Percentiles rank a stretch among this genome's conserved stretches.
phyloP scores from a whole-genome alignment of 169 alveolate species.

The Plasmodium vivax region DNA sequence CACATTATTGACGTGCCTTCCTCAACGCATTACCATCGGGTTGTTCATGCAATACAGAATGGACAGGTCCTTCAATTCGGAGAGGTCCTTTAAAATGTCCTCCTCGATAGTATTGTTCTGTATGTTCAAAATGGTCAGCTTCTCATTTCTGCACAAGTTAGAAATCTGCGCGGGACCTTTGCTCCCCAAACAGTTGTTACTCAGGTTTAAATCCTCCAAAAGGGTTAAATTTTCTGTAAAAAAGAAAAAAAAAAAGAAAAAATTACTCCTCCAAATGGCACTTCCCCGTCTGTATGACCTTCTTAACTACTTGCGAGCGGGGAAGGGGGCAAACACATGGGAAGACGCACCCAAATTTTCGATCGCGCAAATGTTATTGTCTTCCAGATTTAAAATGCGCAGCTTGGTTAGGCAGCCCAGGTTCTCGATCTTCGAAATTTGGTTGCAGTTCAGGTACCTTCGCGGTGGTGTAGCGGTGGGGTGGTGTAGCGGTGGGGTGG shows the following conservation, averaged over 20 bases:
- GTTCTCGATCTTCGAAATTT: slow-evolving; percentile 52
- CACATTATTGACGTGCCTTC: background rate
- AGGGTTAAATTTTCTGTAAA: slow-evolving; percentile 15
- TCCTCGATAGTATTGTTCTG: slow-evolving; percentile 53
- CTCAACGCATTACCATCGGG: slow-evolving; percentile 38
- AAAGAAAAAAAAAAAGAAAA: background rate
- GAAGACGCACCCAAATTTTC: slow-evolving; percentile 64
- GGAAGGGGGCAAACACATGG: background rate
- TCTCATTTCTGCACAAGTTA: slow-evolving; percentile 15
- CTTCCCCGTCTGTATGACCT: background rate
- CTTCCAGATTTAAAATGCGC: slow-evolving; percentile 58
- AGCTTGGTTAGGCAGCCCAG: slow-evolving; percentile 18
- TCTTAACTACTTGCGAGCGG: background rate
- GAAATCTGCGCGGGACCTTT: slow-evolving; percentile 15
- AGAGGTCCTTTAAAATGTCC: slow-evolving; percentile 35
- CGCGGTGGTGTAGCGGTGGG: background rate
- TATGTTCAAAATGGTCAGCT: slow-evolving; percentile 28
- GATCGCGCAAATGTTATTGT: slow-evolving; percentile 35
- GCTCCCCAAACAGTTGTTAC: slow-evolving; percentile 59
- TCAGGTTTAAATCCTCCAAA: slow-evolving; percentile 59
- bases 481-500: background rate
- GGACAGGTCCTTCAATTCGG: background rate
- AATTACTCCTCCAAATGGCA: background rate
- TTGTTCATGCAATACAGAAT: slow-evolving; percentile 50
- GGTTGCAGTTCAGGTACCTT: slow-evolving; percentile 53